Evolutionary conservation across 2,329 filamentous ascomycete genomes (phyloP), one percentile per base, ranked within the genome.

Genomic region (Aspergillus melleus): DNA sequence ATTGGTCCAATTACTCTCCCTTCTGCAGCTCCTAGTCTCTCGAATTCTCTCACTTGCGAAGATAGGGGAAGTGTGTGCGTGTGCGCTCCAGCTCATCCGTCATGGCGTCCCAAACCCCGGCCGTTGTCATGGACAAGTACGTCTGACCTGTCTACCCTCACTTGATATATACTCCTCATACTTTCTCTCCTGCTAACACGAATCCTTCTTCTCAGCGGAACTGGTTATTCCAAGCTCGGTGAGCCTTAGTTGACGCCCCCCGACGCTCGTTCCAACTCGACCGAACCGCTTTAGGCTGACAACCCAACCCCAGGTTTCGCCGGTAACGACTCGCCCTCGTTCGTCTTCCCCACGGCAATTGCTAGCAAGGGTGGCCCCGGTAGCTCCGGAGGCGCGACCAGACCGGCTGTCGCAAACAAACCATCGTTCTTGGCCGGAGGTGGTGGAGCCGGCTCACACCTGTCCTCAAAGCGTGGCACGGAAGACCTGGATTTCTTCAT

Each of bases 91-190:
- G 57, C 49, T 55, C 55, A 59, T 61, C 62, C 72, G 76, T 72
- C 64, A 99, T 99, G 95, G 94, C 95, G 76, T 90, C 90, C 83
- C 94, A 98, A 88, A 98, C 95, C 77, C 95, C 95, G 73, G 95
- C 95, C 91, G 95, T 99, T 97, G 95, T 99, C 92, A 99, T 99
- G 94, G 95, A 99, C 95, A 99, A 99, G 95, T 97, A 89, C 81
- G 92, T 86, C 67, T 61, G 47, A 42, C 42, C 36, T 42, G 14
- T 50, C 50, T 63, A 62, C 32, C 14, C 51, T 29, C 26, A 29
- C 3, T n/a, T n/a, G 47, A 60, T 52, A 54, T 19, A 32, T 59
- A 57, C 53, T 51, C 24, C 26, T 29, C 36, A 57, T 54, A 32
- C 66, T 77, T 80, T 80, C 72, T 81, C 59, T 63, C 55, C 55